Base-by-base conservation (phyloP, 768 basidiomycete genomes). In the Lentinula edodes region DNA sequence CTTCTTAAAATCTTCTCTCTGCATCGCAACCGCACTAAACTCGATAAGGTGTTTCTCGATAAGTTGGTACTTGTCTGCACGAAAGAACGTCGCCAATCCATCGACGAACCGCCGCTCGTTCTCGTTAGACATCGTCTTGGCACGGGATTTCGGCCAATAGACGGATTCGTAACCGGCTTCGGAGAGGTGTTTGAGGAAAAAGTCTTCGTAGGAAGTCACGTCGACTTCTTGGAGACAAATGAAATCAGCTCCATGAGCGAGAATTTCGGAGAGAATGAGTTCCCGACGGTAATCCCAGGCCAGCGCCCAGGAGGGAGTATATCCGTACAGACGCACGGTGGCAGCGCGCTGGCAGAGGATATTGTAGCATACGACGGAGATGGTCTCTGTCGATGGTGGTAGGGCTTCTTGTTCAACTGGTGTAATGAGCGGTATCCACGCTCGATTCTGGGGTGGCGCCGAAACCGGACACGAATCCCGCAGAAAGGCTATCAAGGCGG, bases 1-100 rank as follows among this genome's bases (percentile, higher is more conserved):
- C 76, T 95, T 94, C 80, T 94, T 93, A 78, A 95, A 93, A 72
- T 95, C 94, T 54, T 89, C 85, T 32, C 94, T 86, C 67, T 93
- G 91, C 84, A 98, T 90, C 18, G 95, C 96, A 64, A 95, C 82
- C 39, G 90, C 83, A 70, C 89, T 91, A 77, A 95, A 99, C 73
- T 98, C 97, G 70, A 98, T 82, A 43, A 95, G 84, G 58, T 95
- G 89, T 66, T 91, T 91, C 78, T 98, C 95, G 45, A 99, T 89
- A 23, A 99, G 85, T 64, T 89, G 84, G 74, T 93, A 99, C 93
- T 89, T 91, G 70, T 85, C 80, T 62, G 84, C 77, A 78, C 95
- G 96, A 85, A 87, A 98, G 79, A 98, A 99, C 20, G 83, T 96
- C 2, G 96, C 96, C 80, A 95, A 95, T 16, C 97, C 97, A 75